These are phyloP conservation scores for Terfezia claveryi DNA, from an alignment of 495 filamentous ascomycete species.

Conservation along the genomic window DNA sequence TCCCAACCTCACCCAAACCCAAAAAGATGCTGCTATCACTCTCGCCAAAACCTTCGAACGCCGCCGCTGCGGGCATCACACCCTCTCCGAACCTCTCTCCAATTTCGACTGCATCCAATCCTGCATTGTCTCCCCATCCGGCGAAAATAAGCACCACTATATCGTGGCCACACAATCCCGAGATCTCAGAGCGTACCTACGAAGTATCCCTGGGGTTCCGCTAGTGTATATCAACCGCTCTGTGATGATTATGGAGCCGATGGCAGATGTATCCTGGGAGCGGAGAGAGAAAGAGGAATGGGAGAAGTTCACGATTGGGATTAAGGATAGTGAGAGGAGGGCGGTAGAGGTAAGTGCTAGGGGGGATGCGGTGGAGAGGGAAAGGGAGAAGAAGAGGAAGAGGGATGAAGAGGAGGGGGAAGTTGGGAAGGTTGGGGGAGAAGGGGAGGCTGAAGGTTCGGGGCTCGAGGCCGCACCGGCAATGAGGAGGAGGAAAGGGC, in stretches of 20 bases:
- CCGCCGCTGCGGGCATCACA: constrained; percentile 73
- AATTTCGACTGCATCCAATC: constrained; percentile 56
- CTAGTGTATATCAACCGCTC: constrained; percentile 63
- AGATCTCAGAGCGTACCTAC: constrained; percentile 31
- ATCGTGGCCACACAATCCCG: constrained; percentile 58
- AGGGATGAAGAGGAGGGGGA: neutral
- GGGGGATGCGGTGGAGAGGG: constrained; percentile 21
- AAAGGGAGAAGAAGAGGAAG: constrained; percentile 35
- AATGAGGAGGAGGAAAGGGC: constrained; percentile 28
- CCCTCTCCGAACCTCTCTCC: constrained; percentile 50
- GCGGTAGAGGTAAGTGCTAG: constrained; percentile 17
- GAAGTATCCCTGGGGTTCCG: constrained; percentile 49
- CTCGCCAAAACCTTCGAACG: constrained; percentile 56
- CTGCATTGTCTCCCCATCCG: constrained; percentile 38
- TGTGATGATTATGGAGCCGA: constrained; percentile 80
- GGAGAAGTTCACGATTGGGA: constrained; percentile 49
- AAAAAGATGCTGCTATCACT: constrained; percentile 37
- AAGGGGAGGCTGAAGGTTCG: neutral
- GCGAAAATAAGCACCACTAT: constrained; percentile 75
- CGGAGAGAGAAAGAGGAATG: constrained; percentile 46
- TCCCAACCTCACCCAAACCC: constrained; percentile 22
- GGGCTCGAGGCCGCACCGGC: neutral
- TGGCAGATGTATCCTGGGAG: constrained; percentile 41
- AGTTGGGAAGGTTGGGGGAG: neutral
- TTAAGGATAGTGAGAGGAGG: constrained; percentile 32